These are phyloP conservation scores for Diaporthe eres DNA, from an alignment of 2,329 filamentous ascomycete species.

Conservation along the genomic window DNA sequence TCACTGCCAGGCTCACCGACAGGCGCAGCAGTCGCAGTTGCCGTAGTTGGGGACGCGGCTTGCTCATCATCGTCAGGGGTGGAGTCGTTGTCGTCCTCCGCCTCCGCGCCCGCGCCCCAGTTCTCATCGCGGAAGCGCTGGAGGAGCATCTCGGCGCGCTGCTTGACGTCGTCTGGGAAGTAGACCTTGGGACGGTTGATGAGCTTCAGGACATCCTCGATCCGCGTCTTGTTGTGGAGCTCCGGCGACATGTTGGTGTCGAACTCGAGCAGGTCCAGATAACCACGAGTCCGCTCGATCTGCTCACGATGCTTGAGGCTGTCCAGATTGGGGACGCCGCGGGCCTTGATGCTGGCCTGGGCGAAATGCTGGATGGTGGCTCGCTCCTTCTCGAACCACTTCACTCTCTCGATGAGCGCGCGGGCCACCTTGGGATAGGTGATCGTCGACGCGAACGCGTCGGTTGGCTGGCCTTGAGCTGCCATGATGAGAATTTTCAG, in stretches of 20 bases:
- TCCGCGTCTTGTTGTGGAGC: neutral
- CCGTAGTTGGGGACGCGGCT: neutral
- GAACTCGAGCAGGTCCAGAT: no score
- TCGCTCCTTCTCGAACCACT: no score
- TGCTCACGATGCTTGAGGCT: no score
- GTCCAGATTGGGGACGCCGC: no score
- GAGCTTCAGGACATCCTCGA: neutral
- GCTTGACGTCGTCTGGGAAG: slow-evolving; percentile 28
- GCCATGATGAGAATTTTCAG: no score
- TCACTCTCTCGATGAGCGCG: no score
- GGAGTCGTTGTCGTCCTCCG: neutral
- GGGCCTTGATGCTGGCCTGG: no score
- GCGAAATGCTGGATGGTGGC: no score
- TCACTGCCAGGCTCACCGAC: neutral
- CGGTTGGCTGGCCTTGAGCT: no score
- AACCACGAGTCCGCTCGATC: no score
- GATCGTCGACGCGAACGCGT: no score
- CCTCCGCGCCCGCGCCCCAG: neutral
- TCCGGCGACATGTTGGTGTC: neutral
- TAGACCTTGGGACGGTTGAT: neutral
- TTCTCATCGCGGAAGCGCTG: slow-evolving; percentile 12
- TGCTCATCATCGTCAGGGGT: neutral
- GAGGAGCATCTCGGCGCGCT: slow-evolving; percentile 30
- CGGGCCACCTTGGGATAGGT: no score
- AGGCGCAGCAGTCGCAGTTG: neutral